Conservation (phyloP, 768 basidiomycete species). For the Russula sp. region DNA sequence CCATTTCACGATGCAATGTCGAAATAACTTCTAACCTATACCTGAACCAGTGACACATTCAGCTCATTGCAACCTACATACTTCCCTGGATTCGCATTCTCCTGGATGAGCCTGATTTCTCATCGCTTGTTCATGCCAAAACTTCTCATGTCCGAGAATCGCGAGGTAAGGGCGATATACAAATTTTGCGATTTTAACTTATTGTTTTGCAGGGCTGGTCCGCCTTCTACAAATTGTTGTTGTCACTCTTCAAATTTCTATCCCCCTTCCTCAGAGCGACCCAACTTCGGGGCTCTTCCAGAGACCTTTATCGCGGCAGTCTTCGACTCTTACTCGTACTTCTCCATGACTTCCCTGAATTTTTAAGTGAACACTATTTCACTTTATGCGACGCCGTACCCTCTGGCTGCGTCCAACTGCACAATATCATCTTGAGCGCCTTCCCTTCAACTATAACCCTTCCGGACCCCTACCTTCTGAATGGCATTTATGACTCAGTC, state of each 20-base stretch:
- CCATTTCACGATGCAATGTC: conserved; percentile 16
- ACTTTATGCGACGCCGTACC: conserved; percentile 92
- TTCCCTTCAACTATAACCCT: conserved; percentile 78
- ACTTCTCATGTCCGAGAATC: conserved; percentile 75
- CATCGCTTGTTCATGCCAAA: conserved; percentile 98
- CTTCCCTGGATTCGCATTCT: conserved; percentile 97
- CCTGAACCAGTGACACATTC: conserved; percentile 68
- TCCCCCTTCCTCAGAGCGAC: conserved; percentile 82
- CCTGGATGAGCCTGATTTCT: conserved; percentile 95
- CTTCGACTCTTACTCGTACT: conserved; percentile 88
- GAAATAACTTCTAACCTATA: background rate
- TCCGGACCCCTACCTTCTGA: conserved; percentile 81
- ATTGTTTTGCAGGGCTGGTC: conserved; percentile 66
- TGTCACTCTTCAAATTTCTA: conserved; percentile 93
- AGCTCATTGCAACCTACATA: conserved; percentile 93
- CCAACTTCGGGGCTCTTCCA: conserved; percentile 70
- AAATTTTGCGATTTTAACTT: background rate
- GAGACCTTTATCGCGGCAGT: conserved; percentile 85
- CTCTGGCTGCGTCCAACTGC: conserved; percentile 86
- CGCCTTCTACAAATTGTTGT: conserved; percentile 88
- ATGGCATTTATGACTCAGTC: conserved; percentile 63
- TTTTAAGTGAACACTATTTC: conserved; percentile 95
- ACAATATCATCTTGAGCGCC: conserved; percentile 93
- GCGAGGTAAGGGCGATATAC: conserved; percentile 50
- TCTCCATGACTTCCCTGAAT: conserved; percentile 98